Evolutionary conservation across 176 grass and related monocot species (phyloP).

Genomic region (Juncus inflexus): DNA sequence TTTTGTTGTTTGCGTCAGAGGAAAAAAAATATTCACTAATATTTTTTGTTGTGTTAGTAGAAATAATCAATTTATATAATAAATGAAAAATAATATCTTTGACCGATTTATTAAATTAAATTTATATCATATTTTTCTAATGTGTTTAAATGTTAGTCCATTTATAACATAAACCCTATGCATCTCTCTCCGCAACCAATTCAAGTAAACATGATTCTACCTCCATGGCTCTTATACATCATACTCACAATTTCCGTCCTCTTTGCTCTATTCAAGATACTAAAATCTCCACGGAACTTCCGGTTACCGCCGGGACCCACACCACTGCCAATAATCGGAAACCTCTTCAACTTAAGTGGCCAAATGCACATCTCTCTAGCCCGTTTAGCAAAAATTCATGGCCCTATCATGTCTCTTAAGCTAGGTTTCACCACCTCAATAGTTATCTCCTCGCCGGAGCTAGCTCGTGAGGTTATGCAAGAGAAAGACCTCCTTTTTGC

Average conservation of each 20-base stretch:
- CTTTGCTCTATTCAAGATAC: background rate
- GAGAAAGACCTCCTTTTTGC: conserved; percentile 14
- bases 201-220: background rate
- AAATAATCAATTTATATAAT: too few relatives aligned
- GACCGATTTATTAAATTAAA: too few relatives aligned
- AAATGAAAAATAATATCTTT: too few relatives aligned
- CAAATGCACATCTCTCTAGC: conserved; percentile 21
- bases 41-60: too few relatives aligned
- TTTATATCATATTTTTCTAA: too few relatives aligned
- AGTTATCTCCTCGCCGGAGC: conserved; percentile 20
- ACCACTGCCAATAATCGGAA: conserved; percentile 28
- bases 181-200: too few relatives aligned
- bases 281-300: background rate
- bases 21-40: too few relatives aligned
- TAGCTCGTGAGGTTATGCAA: conserved; percentile 8
- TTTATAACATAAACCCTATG: too few relatives aligned
- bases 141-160: too few relatives aligned
- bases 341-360: conserved; percentile 6
- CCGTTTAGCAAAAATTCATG: conserved; percentile 10
- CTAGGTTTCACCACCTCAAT: conserved; percentile 11
- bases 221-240: background rate
- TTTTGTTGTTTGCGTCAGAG: too few relatives aligned
- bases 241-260: background rate
- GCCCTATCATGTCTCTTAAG: conserved; percentile 22
- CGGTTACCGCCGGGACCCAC: conserved; percentile 20